Percentiles rank a stretch among this genome's conserved stretches.
These are phyloP conservation scores for Suillus tomentosus DNA, from an alignment of 768 basidiomycete genomes.

Conservation along the genomic window DNA sequence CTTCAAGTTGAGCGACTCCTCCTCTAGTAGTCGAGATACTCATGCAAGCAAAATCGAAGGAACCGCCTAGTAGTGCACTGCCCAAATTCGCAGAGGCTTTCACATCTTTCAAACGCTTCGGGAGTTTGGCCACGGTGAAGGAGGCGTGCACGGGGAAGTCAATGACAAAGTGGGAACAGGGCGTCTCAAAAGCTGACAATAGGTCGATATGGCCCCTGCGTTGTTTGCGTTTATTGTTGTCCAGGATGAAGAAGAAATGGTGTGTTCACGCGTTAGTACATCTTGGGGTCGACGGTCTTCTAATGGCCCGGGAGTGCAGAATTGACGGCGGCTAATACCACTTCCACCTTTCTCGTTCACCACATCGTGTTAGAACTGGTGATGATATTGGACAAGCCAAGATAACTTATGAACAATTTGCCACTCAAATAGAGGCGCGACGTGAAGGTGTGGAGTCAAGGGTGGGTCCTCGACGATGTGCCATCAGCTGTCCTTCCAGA, in stretches of 20 bases:
- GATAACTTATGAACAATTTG: constrained; percentile 85
- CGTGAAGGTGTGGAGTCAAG: constrained; percentile 90
- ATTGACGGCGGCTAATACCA: constrained; percentile 77
- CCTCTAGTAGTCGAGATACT: constrained; percentile 79
- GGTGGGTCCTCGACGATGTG: constrained; percentile 72
- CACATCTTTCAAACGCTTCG: constrained; percentile 64
- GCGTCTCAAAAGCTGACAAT: constrained; percentile 50
- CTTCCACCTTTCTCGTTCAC: constrained; percentile 83
- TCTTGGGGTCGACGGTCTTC: constrained; percentile 6
- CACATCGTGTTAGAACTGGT: constrained; percentile 89
- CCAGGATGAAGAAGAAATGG: constrained; percentile 92
- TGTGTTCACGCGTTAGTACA: constrained; percentile 39
- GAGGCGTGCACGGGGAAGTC: constrained; percentile 87
- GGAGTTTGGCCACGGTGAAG: constrained; percentile 61
- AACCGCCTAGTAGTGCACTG: constrained; percentile 71
- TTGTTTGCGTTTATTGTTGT: constrained; percentile 79
- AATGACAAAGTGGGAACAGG: constrained; percentile 81
- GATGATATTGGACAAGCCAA: constrained; percentile 88
- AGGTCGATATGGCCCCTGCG: constrained; percentile 76
- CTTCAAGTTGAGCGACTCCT: constrained; percentile 51
- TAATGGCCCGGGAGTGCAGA: constrained; percentile 46
- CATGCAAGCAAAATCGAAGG: constrained; percentile 79
- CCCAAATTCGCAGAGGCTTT: constrained; percentile 67
- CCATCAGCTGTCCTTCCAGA: constrained; percentile 30
- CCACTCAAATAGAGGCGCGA: constrained; percentile 83